Conservation (phyloP, 1,284 basidiomycete genomes). For the Ceratobasidium sp. region DNA sequence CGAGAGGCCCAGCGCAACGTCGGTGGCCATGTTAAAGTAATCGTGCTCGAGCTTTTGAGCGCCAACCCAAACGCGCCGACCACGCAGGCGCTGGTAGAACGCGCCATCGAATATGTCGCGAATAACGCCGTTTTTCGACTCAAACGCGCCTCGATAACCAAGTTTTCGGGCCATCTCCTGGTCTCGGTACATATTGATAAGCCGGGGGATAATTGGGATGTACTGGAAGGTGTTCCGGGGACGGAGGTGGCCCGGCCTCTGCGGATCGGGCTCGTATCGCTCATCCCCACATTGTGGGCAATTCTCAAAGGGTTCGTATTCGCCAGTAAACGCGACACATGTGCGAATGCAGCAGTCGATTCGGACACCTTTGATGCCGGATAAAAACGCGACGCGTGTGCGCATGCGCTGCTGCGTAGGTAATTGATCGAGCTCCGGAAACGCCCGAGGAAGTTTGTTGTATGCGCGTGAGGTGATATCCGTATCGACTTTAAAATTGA, state of each 20-base stretch:
- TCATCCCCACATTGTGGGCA: slow-evolving; percentile 46
- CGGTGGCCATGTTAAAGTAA: slow-evolving; percentile 54
- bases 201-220: slow-evolving; percentile 46
- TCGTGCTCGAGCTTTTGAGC: slow-evolving; percentile 36
- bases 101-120: slow-evolving; percentile 51
- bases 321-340: slow-evolving; percentile 46
- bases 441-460: slow-evolving; percentile 29
- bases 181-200: slow-evolving; percentile 28
- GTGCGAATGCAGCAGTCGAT: slow-evolving; percentile 49
- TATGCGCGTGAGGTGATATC: slow-evolving; percentile 10
- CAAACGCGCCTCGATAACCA: slow-evolving; percentile 51
- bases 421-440: not conserved
- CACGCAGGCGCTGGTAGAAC: slow-evolving; percentile 21
- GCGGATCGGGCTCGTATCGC: slow-evolving; percentile 21
- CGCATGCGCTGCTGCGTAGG: not conserved
- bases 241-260: not conserved
- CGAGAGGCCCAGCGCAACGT: slow-evolving; percentile 56
- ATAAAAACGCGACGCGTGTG: slow-evolving; percentile 8
- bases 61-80: slow-evolving; percentile 1
- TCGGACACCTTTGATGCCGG: slow-evolving; percentile 21
- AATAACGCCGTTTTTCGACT: slow-evolving; percentile 46
- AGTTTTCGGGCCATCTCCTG: slow-evolving; percentile 49
- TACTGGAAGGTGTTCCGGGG: slow-evolving; percentile 42
- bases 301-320: not conserved
- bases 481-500: slow-evolving; percentile 40